These are phyloP conservation scores for Phytophthora aleatoria DNA, from an alignment of 352 stramenopile genomes.

Conservation along the genomic window DNA sequence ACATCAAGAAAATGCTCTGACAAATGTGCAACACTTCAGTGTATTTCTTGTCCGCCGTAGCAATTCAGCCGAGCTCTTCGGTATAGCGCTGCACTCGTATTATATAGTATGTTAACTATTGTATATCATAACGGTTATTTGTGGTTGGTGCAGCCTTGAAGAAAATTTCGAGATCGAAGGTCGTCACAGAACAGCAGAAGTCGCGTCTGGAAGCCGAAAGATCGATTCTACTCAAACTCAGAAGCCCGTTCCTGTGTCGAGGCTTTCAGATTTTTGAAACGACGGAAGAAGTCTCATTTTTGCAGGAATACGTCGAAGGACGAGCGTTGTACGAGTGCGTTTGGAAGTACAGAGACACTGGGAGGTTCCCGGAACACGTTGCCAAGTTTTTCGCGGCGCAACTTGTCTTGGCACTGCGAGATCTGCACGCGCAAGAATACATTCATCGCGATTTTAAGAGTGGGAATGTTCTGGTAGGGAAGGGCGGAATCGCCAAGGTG, in stretches of 20 bases:
- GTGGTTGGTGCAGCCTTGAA: constrained; percentile 54
- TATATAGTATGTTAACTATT: neutral
- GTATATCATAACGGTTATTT: neutral
- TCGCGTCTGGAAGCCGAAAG: constrained; percentile 49
- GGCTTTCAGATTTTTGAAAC: constrained; percentile 39
- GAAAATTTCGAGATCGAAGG: constrained; percentile 44
- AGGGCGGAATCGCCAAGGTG: constrained; percentile 48
- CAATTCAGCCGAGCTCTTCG: constrained; percentile 31
- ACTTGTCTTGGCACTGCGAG: constrained; percentile 62
- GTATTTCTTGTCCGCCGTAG: constrained; percentile 54
- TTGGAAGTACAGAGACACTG: constrained; percentile 51
- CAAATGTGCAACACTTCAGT: constrained; percentile 17
- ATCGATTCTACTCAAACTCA: constrained; percentile 40
- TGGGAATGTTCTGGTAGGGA: constrained; percentile 68
- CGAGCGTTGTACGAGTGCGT: constrained; percentile 73
- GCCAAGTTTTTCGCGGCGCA: constrained; percentile 70
- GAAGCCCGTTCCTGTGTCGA: constrained; percentile 57
- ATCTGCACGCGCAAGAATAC: constrained; percentile 56
- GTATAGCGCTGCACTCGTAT: constrained; percentile 11
- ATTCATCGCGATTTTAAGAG: constrained; percentile 86
- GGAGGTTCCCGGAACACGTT: constrained; percentile 56
- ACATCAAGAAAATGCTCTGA: neutral
- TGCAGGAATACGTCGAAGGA: constrained; percentile 69
- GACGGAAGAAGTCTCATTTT: constrained; percentile 29
- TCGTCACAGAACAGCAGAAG: constrained; percentile 48